These are phyloP conservation scores for Phallus indusiatus DNA, from an alignment of 768 basidiomycete species.

Conservation along the genomic window DNA sequence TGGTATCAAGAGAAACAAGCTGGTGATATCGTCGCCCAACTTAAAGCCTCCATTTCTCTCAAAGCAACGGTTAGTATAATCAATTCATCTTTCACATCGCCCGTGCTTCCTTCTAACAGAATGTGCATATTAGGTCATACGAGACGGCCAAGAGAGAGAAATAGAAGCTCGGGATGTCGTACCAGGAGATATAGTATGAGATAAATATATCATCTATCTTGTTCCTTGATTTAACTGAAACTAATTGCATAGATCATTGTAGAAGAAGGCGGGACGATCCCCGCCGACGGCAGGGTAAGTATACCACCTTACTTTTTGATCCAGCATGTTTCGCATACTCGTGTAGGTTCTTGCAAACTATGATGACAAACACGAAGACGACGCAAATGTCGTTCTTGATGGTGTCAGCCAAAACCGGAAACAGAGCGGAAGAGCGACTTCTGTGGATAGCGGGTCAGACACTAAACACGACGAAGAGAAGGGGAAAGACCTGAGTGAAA, in stretches of 20 bases:
- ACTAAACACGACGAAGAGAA: conserved; percentile 5
- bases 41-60: conserved; percentile 38
- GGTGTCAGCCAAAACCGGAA: neutral
- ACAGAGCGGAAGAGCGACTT: neutral
- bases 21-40: conserved; percentile 38
- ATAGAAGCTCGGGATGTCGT: conserved; percentile 38
- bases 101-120: neutral
- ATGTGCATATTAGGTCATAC: conserved; percentile 20
- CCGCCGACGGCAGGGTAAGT: conserved; percentile 32
- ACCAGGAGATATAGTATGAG: conserved; percentile 32
- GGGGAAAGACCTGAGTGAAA: conserved; percentile 1
- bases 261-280: conserved; percentile 36
- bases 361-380: too few relatives aligned
- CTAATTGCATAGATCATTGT: conserved; percentile 18
- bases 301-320: neutral
- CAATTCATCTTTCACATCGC: neutral
- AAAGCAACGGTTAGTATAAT: conserved; percentile 11
- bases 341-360: too few relatives aligned
- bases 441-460: neutral
- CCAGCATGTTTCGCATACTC: neutral
- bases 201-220: neutral
- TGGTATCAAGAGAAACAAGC: conserved; percentile 43
- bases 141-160: conserved; percentile 31
- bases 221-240: neutral
- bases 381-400: too few relatives aligned